These are phyloP conservation scores for Dryas alaskensis DNA, from an alignment of 306 rosid genomes.

Conservation along the genomic window DNA sequence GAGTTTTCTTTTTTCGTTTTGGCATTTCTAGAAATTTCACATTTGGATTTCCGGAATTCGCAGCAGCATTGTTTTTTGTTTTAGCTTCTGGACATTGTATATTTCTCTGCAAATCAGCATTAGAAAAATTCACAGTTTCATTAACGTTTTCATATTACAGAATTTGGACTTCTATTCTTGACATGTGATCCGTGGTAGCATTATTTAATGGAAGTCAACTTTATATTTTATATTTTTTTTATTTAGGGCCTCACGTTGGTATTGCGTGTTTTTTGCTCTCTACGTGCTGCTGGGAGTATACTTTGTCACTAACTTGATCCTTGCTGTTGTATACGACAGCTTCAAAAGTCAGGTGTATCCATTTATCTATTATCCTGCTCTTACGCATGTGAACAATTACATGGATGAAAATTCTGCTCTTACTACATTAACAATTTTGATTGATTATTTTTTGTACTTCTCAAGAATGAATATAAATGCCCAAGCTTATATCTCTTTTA, in stretches of 20 bases:
- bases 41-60: not conserved
- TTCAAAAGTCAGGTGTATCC: constrained; percentile 79
- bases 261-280: constrained; percentile 66
- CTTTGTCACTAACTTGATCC: constrained; percentile 89
- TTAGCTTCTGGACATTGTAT: not conserved
- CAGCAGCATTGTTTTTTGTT: not conserved
- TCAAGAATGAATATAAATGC: constrained; percentile 24
- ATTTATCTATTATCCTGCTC: constrained; percentile 15
- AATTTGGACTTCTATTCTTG: not conserved
- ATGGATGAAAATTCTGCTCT: constrained; percentile 19
- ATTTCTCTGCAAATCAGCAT: not conserved
- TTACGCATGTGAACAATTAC: not conserved
- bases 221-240: constrained; percentile 29
- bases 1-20: not conserved
- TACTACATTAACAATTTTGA: not conserved
- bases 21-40: not conserved
- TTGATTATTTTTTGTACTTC: constrained; percentile 11
- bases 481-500: constrained; percentile 25
- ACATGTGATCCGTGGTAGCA: constrained; percentile 3
- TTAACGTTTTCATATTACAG: not conserved
- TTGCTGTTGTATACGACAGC: constrained; percentile 95
- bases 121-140: not conserved
- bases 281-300: constrained; percentile 93
- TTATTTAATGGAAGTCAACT: constrained; percentile 1
- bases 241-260: constrained; percentile 92